Percentiles rank a stretch among this genome's conserved stretches.
These are phyloP conservation scores for Aspergillus persii DNA, from an alignment of 2,329 filamentous ascomycete genomes.

Conservation along the genomic window DNA sequence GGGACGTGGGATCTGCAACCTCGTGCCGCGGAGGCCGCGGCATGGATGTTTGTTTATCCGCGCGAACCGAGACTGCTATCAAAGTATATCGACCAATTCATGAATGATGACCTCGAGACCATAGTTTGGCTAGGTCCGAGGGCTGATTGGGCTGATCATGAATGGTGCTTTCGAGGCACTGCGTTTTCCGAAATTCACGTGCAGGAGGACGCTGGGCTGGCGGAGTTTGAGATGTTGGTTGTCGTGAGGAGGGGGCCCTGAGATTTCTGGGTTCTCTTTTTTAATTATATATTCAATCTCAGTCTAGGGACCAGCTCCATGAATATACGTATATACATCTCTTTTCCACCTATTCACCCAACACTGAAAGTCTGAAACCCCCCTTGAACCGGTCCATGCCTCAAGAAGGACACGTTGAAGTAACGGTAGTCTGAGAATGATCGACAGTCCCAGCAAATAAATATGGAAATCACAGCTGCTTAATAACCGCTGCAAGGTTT, in stretches of 20 bases:
- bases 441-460: no score
- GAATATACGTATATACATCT: no score
- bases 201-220: conserved; percentile 22
- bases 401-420: no score
- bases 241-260: conserved; percentile 4
- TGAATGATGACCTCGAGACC: conserved; percentile 12
- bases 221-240: conserved; percentile 25
- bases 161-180: conserved; percentile 23
- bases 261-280: no score
- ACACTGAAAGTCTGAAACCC: no score
- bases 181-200: conserved; percentile 19
- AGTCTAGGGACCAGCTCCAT: no score
- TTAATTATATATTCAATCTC: no score
- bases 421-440: no score
- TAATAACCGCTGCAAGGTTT: no score
- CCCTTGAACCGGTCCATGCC: no score
- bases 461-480: no score
- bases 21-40: conserved; percentile 40
- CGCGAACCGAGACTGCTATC: conserved; percentile 46
- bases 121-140: conserved; percentile 31
- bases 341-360: no score
- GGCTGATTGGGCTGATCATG: conserved; percentile 32
- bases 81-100: conserved; percentile 41
- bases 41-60: conserved; percentile 57
- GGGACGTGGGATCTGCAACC: conserved; percentile 46